Conservation (phyloP, 768 basidiomycete species). For the Psilocybe sp. region DNA sequence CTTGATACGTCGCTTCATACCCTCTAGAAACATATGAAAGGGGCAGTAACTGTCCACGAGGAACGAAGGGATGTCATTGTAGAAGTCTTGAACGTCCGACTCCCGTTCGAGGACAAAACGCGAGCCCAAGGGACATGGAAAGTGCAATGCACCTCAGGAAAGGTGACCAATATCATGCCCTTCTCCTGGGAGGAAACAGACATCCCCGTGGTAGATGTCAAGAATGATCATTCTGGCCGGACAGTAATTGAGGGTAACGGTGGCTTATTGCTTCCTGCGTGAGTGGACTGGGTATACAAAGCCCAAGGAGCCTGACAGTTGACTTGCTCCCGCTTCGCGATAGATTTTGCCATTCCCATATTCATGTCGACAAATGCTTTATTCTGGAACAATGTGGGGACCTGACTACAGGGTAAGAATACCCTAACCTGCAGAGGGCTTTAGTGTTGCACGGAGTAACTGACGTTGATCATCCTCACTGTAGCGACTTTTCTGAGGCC, state of each 20-base stretch:
- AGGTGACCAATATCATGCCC: too few relatives aligned
- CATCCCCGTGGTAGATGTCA: too few relatives aligned
- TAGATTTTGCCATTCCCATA: slow-evolving; percentile 57
- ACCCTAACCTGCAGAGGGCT: slow-evolving; percentile 1
- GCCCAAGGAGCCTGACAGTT: slow-evolving; percentile 10
- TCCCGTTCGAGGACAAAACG: too few relatives aligned
- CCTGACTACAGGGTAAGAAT: slow-evolving; percentile 48
- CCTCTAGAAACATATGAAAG: too few relatives aligned
- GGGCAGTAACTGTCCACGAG: too few relatives aligned
- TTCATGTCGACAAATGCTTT: slow-evolving; percentile 71
- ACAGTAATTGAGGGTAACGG: slow-evolving; percentile 23
- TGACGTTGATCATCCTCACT: neutral
- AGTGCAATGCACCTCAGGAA: too few relatives aligned
- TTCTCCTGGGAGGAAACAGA: too few relatives aligned
- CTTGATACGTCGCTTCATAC: too few relatives aligned
- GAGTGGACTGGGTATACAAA: slow-evolving; percentile 12
- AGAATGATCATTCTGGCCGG: too few relatives aligned
- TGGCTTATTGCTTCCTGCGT: slow-evolving; percentile 35
- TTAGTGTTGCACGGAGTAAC: neutral
- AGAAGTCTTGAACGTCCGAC: too few relatives aligned
- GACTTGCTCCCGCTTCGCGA: slow-evolving; percentile 10
- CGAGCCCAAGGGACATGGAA: too few relatives aligned
- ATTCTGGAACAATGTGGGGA: slow-evolving; percentile 54
- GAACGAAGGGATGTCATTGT: too few relatives aligned
- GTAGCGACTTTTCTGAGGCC: slow-evolving; percentile 56